phyloP scores from a whole-genome alignment of 495 filamentous ascomycete genomes.

The Cercophora newfieldiana region DNA sequence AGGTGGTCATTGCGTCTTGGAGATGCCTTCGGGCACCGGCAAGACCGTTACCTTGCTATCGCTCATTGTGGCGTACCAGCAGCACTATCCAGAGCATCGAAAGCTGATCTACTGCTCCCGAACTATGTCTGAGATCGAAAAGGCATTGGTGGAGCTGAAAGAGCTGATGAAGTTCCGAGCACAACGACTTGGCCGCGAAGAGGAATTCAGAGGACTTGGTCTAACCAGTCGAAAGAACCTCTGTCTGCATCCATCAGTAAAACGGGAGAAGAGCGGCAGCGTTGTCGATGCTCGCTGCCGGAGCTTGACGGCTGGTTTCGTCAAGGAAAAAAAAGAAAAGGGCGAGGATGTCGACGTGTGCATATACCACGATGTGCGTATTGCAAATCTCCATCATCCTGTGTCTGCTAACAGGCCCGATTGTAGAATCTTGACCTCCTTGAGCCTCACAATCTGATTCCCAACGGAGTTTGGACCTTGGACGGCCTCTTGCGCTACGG shows the following conservation, averaged over 20 bases:
- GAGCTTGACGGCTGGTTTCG: slow-evolving; percentile 93
- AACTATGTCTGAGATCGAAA: slow-evolving; percentile 94
- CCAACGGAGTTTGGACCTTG: slow-evolving; percentile 94
- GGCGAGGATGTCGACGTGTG: slow-evolving; percentile 94
- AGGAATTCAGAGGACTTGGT: slow-evolving; percentile 91
- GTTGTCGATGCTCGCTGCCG: slow-evolving; percentile 94
- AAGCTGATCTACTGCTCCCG: slow-evolving; percentile 98
- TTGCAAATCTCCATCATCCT: not conserved
- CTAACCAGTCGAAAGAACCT: slow-evolving; percentile 96
- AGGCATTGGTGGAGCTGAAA: slow-evolving; percentile 89
- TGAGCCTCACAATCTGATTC: slow-evolving; percentile 90
- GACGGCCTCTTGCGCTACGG: slow-evolving; percentile 84
- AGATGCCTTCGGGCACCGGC: slow-evolving; percentile 99
- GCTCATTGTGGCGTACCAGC: slow-evolving; percentile 94
- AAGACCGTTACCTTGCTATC: slow-evolving; percentile 96
- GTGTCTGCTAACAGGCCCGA: slow-evolving; percentile 13
- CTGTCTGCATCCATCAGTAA: slow-evolving; percentile 93
- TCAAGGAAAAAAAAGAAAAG: slow-evolving; percentile 92
- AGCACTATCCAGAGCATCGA: slow-evolving; percentile 82
- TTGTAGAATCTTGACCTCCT: slow-evolving; percentile 84
- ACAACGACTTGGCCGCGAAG: slow-evolving; percentile 78
- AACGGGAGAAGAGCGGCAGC: slow-evolving; percentile 88
- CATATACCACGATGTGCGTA: slow-evolving; percentile 83
- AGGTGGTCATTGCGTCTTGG: slow-evolving; percentile 93
- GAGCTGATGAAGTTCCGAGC: slow-evolving; percentile 90